Percentiles rank a stretch among this genome's conserved stretches.
Evolutionary conservation across 768 basidiomycete species (phyloP).

Genomic region (Amanita exitialis): DNA sequence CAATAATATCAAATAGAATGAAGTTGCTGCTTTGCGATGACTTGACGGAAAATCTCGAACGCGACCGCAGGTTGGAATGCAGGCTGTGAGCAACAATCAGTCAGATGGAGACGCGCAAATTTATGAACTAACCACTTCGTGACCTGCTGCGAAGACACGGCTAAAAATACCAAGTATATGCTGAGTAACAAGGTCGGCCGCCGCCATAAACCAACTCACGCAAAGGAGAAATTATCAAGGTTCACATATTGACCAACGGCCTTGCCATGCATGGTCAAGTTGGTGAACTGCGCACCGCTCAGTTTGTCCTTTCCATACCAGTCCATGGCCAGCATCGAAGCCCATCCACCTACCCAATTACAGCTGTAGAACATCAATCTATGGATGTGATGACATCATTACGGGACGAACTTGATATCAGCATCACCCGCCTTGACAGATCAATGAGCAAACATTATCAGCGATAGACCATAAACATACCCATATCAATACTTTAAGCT

Average conservation of each 20-base stretch:
- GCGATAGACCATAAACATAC: conserved; percentile 15
- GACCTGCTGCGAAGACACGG: conserved; percentile 47
- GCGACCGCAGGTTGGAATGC: conserved; percentile 53
- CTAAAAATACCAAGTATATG: conserved; percentile 19
- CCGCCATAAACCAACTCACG: conserved; percentile 28
- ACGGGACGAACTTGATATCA: conserved; percentile 35
- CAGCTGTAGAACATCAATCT: conserved; percentile 20
- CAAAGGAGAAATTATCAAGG: conserved; percentile 58
- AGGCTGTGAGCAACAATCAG: conserved; percentile 25
- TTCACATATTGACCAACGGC: conserved; percentile 52
- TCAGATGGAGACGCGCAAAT: neutral
- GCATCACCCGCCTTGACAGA: conserved; percentile 32
- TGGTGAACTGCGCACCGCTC: conserved; percentile 28
- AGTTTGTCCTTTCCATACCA: conserved; percentile 33
- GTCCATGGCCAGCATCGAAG: conserved; percentile 31
- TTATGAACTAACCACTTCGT: conserved; percentile 43
- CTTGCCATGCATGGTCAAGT: conserved; percentile 45
- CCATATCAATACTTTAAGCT: conserved; percentile 36
- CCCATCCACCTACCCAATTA: conserved; percentile 38
- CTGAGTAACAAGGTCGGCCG: neutral
- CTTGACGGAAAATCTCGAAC: conserved; percentile 48
- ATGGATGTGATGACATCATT: neutral
- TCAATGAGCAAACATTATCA: conserved; percentile 10
- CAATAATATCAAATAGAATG: conserved; percentile 32
- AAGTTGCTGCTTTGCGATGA: conserved; percentile 38